A percentile compares a stretch with the other conserved stretches of the same genome.
These are phyloP conservation scores for Dioszegia crocea DNA, from an alignment of 768 basidiomycete genomes.

Conservation along the genomic window DNA sequence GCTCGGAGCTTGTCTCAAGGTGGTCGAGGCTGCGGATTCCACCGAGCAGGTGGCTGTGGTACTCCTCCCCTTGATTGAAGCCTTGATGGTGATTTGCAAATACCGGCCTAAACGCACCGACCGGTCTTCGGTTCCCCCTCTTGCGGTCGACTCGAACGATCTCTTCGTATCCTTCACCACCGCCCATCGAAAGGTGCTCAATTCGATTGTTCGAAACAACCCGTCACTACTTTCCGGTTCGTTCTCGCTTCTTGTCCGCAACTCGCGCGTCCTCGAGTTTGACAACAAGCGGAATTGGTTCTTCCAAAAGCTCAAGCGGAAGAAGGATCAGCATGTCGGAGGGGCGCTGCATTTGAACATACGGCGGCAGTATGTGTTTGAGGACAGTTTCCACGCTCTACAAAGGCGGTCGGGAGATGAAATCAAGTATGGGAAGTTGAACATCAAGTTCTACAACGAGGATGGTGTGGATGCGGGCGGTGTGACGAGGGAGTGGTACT, in stretches of 20 bases:
- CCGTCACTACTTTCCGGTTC: slow-evolving; percentile 97
- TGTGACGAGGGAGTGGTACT: slow-evolving; percentile 97
- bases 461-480: slow-evolving; percentile 98
- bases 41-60: slow-evolving; percentile 87
- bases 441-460: slow-evolving; percentile 90
- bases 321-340: slow-evolving; percentile 22
- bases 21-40: slow-evolving; percentile 73
- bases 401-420: slow-evolving; percentile 88
- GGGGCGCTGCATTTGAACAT: slow-evolving; percentile 38
- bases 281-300: slow-evolving; percentile 90
- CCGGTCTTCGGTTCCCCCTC: slow-evolving; percentile 27
- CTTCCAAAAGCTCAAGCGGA: slow-evolving; percentile 46
- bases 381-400: slow-evolving; percentile 91
- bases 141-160: slow-evolving; percentile 56
- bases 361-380: slow-evolving; percentile 70
- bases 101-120: slow-evolving; percentile 57
- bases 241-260: slow-evolving; percentile 91
- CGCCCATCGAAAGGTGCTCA: slow-evolving; percentile 84
- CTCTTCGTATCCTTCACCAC: slow-evolving; percentile 91
- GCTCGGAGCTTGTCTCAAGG: slow-evolving; percentile 79
- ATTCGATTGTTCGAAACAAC: slow-evolving; percentile 96
- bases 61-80: slow-evolving; percentile 87
- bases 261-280: slow-evolving; percentile 93
- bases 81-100: slow-evolving; percentile 97
- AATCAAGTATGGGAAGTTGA: slow-evolving; percentile 96